Evolutionary conservation across 306 rosid species (phyloP).

Genomic region (Cucumis melo): DNA sequence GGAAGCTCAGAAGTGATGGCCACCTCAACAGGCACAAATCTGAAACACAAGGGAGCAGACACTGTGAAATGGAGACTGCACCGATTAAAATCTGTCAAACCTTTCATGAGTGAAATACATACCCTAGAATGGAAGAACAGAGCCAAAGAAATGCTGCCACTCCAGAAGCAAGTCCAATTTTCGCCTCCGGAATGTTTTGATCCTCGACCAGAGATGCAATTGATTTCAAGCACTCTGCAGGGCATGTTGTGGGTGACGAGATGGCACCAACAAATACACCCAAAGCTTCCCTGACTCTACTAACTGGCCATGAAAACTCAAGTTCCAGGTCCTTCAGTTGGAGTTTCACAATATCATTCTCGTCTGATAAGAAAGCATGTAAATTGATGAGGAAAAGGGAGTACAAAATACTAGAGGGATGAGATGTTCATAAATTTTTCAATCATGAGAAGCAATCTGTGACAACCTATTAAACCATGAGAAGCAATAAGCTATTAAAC

Average conservation of each 20-base stretch:
- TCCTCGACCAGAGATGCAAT: slow-evolving; percentile 56
- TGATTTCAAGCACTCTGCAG: slow-evolving; percentile 38
- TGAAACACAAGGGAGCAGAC: slow-evolving; percentile 15
- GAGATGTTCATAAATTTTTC: background rate
- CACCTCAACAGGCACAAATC: slow-evolving; percentile 83
- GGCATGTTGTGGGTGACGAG: slow-evolving; percentile 43
- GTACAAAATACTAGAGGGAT: background rate
- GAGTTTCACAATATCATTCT: slow-evolving; percentile 48
- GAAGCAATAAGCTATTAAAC: background rate
- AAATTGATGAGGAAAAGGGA: slow-evolving; percentile 1
- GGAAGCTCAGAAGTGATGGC: slow-evolving; percentile 78
- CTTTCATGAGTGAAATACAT: background rate
- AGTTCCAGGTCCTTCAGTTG: slow-evolving; percentile 46
- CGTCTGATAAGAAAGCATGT: slow-evolving; percentile 22
- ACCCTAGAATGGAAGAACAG: slow-evolving; percentile 74
- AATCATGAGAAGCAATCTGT: background rate
- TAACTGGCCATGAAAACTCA: slow-evolving; percentile 75
- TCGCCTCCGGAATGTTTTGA: slow-evolving; percentile 53
- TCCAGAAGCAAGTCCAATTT: slow-evolving; percentile 55
- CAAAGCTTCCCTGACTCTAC: slow-evolving; percentile 40
- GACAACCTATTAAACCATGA: background rate
- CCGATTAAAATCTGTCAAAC: background rate
- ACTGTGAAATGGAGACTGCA: background rate
- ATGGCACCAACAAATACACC: slow-evolving; percentile 20
- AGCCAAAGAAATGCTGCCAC: slow-evolving; percentile 83